Conservation (phyloP, 2,329 filamentous ascomycete genomes). For the Aspergillus sclerotialis region DNA sequence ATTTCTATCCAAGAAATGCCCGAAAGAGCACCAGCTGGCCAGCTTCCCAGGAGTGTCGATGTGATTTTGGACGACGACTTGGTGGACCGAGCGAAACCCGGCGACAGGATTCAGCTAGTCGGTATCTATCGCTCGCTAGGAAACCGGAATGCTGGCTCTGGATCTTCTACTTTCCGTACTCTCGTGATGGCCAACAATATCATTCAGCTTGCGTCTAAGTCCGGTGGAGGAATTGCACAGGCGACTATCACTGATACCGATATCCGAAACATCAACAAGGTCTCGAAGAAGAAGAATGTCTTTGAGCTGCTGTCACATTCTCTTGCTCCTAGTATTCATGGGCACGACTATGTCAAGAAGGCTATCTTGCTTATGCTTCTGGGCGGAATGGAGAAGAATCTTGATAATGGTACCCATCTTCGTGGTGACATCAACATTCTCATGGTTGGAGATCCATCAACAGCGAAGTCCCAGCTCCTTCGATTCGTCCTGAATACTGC, state of each 20-base stretch:
- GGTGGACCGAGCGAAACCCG: slow-evolving; percentile 89
- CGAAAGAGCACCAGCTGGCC: slow-evolving; percentile 87
- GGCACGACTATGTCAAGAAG: slow-evolving; percentile 96
- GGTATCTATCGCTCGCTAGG: slow-evolving; percentile 91
- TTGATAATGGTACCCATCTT: slow-evolving; percentile 95
- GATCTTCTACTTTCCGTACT: slow-evolving; percentile 91
- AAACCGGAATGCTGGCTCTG: slow-evolving; percentile 84
- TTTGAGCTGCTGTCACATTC: slow-evolving; percentile 92
- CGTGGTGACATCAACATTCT: slow-evolving; percentile 98
- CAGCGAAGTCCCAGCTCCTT: slow-evolving; percentile 94
- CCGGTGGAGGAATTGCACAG: slow-evolving; percentile 85
- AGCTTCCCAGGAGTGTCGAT: slow-evolving; percentile 90
- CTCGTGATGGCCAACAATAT: slow-evolving; percentile 91
- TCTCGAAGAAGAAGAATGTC: slow-evolving; percentile 87
- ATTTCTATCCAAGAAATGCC: slow-evolving; percentile 99
- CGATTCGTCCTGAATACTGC: slow-evolving; percentile 97
- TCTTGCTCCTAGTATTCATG: slow-evolving; percentile 91
- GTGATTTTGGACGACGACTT: slow-evolving; percentile 95
- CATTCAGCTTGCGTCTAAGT: slow-evolving; percentile 90
- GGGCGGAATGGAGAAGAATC: slow-evolving; percentile 94
- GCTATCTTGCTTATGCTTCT: slow-evolving; percentile 92
- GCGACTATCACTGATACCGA: slow-evolving; percentile 92
- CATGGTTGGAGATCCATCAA: slow-evolving; percentile 98
- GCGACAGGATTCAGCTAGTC: slow-evolving; percentile 93
- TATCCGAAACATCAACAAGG: slow-evolving; percentile 97